Evolutionary conservation across 345 rosid species (phyloP).

Genomic region (Passiflora organensis): DNA sequence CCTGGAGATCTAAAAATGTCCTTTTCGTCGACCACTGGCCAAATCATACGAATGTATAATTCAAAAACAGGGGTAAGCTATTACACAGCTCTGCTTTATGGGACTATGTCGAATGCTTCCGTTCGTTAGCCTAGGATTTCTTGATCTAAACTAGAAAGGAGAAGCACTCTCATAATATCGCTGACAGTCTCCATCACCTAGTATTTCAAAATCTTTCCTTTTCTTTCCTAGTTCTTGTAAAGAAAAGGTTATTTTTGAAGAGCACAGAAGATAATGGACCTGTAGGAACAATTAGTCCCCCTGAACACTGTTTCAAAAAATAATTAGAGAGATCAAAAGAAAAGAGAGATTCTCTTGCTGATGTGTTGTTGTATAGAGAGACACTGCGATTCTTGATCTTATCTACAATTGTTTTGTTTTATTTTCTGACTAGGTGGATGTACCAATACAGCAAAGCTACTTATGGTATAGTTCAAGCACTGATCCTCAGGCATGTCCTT

Average conservation of each 20-base stretch:
- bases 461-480: constrained; percentile 65
- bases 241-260: too few species aligned
- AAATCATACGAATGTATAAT: constrained; percentile 62
- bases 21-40: constrained; percentile 5
- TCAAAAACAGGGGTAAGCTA: constrained; percentile 53
- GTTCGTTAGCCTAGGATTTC: background rate
- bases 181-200: too few species aligned
- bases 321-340: too few species aligned
- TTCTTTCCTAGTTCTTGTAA: too few species aligned
- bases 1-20: background rate
- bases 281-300: too few species aligned
- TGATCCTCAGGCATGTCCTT: constrained; percentile 31
- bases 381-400: background rate
- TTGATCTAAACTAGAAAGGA: too few species aligned
- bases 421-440: constrained; percentile 47
- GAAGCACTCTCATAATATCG: too few species aligned
- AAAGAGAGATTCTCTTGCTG: background rate
- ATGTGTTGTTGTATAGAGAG: background rate
- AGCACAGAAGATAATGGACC: too few species aligned
- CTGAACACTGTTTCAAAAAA: too few species aligned
- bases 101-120: background rate
- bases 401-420: background rate
- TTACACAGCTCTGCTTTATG: constrained; percentile 4
- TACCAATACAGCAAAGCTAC: constrained; percentile 68
- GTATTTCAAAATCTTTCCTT: too few species aligned